Evolutionary conservation across 1,284 basidiomycete species (phyloP), one percentile per base, ranked within the genome.

Genomic region (Fomitopsis schrenkii): DNA sequence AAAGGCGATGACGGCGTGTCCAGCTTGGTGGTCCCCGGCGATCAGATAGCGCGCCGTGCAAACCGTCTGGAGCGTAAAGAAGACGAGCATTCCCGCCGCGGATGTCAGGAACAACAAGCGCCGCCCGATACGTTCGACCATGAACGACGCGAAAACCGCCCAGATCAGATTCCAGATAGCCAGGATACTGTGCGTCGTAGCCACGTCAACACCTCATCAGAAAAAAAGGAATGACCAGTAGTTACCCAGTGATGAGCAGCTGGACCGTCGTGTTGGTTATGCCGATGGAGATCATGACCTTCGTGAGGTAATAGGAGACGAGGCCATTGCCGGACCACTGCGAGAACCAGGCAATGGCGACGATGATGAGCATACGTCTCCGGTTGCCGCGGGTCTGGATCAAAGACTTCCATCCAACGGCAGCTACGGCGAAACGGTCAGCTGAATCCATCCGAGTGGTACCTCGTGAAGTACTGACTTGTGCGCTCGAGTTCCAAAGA

Each of bases 151-250:
- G 8, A 72, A 62, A 26, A 87, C 70, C 7, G 88, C 86, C 83
- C 87, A 87, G 63, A 70, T 72, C 67, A 90, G 75, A 71, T 90
- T 91, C 87, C 87, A 91, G 64, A 91, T 87, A 69, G 90, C 85
- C 40, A 93, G 81, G 59, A 80, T 76, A 57, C 80, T 80, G 14
- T 7, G 35, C 17, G 14, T 53, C 28, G 4, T 22, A 9, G 35
- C 22, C 9, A 54, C 3, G 38, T 40, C 6, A 40, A 3, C 3
- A 15, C 5, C 12, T 40, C 8, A 40, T 48, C 50, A 14, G 40
- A 55, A 75, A 71, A 44, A 33, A 33, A 8, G 30, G 30, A 33
- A 8, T 33, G 8, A 5, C 30, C 65, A 64, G 30, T 22, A 33
- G 5, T 33, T 33, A 33, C 30, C 30, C 30, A 5, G 30, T 33